Conservation (phyloP, 129 eudicot species). For the Flaveria robusta region DNA sequence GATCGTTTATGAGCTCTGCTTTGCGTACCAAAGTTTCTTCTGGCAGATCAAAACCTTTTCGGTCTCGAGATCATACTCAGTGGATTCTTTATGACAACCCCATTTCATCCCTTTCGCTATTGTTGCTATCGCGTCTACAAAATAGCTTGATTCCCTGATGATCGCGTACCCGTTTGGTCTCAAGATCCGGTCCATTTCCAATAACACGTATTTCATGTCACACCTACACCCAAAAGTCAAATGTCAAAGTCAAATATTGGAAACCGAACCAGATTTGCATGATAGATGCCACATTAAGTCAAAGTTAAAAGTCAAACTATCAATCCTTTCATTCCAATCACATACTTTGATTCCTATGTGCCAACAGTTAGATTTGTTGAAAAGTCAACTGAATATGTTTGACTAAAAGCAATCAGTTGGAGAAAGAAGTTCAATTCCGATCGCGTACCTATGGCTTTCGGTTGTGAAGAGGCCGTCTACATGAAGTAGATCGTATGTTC, state of each 20-base stretch:
- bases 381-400: not conserved
- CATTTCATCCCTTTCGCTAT: slow-evolving; percentile 85
- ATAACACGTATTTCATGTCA: slow-evolving; percentile 80
- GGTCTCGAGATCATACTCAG: slow-evolving; percentile 64
- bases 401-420: not conserved
- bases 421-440: not conserved
- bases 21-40: slow-evolving; percentile 87
- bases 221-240: slow-evolving; percentile 51
- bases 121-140: slow-evolving; percentile 62
- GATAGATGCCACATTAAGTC: not conserved
- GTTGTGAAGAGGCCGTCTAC: slow-evolving; percentile 90
- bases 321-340: not conserved
- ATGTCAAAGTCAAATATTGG: not conserved
- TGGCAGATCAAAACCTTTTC: slow-evolving; percentile 88
- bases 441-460: slow-evolving; percentile 87
- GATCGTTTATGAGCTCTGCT: slow-evolving; percentile 54
- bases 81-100: slow-evolving; percentile 83
- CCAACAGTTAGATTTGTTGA: not conserved
- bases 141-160: slow-evolving; percentile 79
- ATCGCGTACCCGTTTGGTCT: slow-evolving; percentile 85
- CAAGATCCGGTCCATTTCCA: slow-evolving; percentile 93
- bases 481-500: slow-evolving; percentile 96
- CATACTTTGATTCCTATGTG: not conserved
- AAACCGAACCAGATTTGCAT: not conserved
- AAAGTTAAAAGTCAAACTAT: not conserved